Evolutionary conservation across 768 basidiomycete genomes (phyloP).

Genomic region (Pleurotus platypus): DNA sequence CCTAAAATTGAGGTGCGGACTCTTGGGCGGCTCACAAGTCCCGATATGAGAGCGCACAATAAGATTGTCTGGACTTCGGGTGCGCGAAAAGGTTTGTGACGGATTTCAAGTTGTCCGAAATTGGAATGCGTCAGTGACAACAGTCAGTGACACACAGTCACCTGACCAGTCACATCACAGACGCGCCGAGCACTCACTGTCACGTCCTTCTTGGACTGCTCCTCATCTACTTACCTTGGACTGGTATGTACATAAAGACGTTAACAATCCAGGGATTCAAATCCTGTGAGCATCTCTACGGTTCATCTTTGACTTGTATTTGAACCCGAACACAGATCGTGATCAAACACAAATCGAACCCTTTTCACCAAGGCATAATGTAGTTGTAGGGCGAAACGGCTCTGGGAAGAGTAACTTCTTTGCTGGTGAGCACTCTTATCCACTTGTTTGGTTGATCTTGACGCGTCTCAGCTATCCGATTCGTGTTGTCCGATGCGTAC

Average conservation of each 20-base stretch:
- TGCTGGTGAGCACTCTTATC: conserved; percentile 55
- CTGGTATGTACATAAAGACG: conserved; percentile 78
- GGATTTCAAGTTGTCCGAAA: too few species aligned
- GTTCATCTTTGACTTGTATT: neutral
- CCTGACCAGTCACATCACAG: too few species aligned
- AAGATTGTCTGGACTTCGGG: too few species aligned
- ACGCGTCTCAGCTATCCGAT: conserved; percentile 73
- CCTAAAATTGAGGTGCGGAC: too few species aligned
- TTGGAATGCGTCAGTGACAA: too few species aligned
- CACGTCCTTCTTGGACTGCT: too few species aligned
- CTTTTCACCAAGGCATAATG: conserved; percentile 91
- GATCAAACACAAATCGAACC: conserved; percentile 93
- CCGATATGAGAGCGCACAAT: too few species aligned
- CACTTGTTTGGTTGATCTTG: neutral
- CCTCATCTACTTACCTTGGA: too few species aligned
- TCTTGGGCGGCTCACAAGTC: too few species aligned
- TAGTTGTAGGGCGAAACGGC: conserved; percentile 96
- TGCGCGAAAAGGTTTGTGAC: too few species aligned
- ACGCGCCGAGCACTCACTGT: too few species aligned
- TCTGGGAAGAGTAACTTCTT: conserved; percentile 99
- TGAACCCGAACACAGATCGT: conserved; percentile 48
- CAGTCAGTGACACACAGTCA: too few species aligned
- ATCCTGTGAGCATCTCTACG: conserved; percentile 64
- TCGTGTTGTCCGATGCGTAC: conserved; percentile 96
- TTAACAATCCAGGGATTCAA: conserved; percentile 95